phyloP scores from a whole-genome alignment of 176 grass and related monocot species.

The Oryza coarctata region DNA sequence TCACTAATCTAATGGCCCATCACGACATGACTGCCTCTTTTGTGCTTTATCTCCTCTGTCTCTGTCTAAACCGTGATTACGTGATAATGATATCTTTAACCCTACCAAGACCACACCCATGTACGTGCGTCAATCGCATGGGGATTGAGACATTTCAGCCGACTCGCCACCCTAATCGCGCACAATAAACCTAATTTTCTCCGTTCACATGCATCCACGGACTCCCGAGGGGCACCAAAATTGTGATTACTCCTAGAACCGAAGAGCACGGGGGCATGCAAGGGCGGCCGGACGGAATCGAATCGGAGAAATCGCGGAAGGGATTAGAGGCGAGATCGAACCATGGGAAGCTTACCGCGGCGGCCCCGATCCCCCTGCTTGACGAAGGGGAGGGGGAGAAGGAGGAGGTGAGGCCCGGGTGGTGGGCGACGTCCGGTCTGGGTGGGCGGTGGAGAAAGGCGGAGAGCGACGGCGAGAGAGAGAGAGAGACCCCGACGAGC shows the following conservation, averaged over 20 bases:
- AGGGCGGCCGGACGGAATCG: neutral
- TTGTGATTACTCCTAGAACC: neutral
- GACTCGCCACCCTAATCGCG: neutral
- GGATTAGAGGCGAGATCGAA: neutral
- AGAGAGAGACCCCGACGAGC: constrained; percentile 1
- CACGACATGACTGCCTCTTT: neutral
- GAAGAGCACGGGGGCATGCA: neutral
- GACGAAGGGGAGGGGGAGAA: too few relatives aligned
- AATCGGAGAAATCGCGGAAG: neutral
- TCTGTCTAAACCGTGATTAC: constrained; percentile 21
- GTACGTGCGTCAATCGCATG: neutral
- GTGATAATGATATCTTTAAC: neutral
- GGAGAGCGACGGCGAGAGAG: constrained; percentile 20
- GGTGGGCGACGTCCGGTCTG: neutral
- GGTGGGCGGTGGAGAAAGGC: constrained; percentile 29
- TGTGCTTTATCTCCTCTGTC: neutral
- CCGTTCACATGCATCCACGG: neutral
- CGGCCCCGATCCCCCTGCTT: constrained; percentile 11
- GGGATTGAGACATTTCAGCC: neutral
- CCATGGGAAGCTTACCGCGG: neutral
- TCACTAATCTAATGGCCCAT: neutral
- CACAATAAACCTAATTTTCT: neutral
- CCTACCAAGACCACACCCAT: neutral
- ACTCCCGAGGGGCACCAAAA: neutral
- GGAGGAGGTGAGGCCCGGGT: neutral